Evolutionary conservation across 1,139 yeast genomes (phyloP).

Genomic region (Ogataea hybrid): DNA sequence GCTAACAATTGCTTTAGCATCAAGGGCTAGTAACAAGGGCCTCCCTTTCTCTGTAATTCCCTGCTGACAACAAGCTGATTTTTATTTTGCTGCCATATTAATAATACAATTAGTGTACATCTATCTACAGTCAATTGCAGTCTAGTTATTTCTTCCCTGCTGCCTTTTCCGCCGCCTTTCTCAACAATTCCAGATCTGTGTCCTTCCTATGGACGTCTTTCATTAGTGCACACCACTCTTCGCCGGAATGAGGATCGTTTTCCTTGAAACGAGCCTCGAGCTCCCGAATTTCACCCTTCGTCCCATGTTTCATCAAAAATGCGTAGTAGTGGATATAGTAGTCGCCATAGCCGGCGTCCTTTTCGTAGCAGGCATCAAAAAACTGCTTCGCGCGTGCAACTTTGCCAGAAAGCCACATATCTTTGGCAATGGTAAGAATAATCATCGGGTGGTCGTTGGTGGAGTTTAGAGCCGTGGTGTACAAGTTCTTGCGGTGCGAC

Average conservation of each 20-base stretch:
- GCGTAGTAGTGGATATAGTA: conserved; percentile 70
- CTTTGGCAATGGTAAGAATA: conserved; percentile 61
- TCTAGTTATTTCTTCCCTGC: neutral
- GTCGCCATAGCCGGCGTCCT: conserved; percentile 67
- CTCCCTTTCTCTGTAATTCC: neutral
- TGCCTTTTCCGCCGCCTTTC: conserved; percentile 8
- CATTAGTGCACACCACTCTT: conserved; percentile 48
- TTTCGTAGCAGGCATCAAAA: conserved; percentile 66
- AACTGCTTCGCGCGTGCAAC: conserved; percentile 65
- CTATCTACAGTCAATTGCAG: no score
- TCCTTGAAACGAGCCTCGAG: conserved; percentile 33
- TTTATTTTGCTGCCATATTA: neutral
- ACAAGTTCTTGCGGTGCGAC: conserved; percentile 60
- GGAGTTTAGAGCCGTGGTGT: conserved; percentile 68
- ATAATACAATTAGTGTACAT: neutral
- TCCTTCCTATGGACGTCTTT: conserved; percentile 31
- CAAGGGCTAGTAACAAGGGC: neutral
- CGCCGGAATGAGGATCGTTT: conserved; percentile 53
- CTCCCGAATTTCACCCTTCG: conserved; percentile 30
- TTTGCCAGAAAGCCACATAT: conserved; percentile 70
- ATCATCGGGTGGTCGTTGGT: conserved; percentile 63
- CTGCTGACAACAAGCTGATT: no score
- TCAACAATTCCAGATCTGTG: conserved; percentile 17
- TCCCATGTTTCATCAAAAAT: conserved; percentile 35
- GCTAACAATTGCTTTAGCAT: no score